These are phyloP conservation scores for Jamesozyma gamospora DNA, from an alignment of 805 yeast species.

Conservation along the genomic window DNA sequence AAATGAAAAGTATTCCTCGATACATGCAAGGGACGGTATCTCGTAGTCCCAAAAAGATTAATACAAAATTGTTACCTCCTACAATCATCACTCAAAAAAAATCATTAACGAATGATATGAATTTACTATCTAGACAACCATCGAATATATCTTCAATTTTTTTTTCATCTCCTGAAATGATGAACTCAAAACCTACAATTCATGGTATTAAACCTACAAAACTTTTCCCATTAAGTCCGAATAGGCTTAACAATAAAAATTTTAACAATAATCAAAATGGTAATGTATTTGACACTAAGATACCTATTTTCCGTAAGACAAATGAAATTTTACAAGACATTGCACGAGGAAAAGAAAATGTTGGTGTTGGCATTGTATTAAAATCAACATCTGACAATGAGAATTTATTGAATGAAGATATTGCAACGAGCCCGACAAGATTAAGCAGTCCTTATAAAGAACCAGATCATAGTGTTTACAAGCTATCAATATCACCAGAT, in stretches of 20 bases:
- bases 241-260: constrained; percentile 10
- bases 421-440: background rate
- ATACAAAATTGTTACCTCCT: constrained; percentile 10
- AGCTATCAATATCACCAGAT: constrained; percentile 25
- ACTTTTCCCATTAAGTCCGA: constrained; percentile 18
- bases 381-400: background rate
- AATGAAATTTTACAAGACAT: background rate
- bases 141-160: constrained; percentile 3
- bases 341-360: constrained; percentile 1
- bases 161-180: constrained; percentile 7
- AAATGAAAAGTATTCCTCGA: background rate
- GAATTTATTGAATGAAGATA: too few species aligned
- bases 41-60: background rate
- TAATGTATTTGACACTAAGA: too few species aligned
- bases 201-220: constrained; percentile 15
- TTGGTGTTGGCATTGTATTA: background rate
- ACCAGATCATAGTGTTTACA: constrained; percentile 24
- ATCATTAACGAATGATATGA: constrained; percentile 4
- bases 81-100: constrained; percentile 9
- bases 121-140: too few species aligned
- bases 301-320: constrained; percentile 13
- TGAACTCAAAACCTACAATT: background rate
- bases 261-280: too few species aligned
- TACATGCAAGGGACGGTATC: background rate
- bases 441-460: constrained; percentile 24